Evolutionary conservation across 495 filamentous ascomycete genomes (phyloP), one percentile per base, ranked within the genome.

Genomic region (Penicillium crystallinum): DNA sequence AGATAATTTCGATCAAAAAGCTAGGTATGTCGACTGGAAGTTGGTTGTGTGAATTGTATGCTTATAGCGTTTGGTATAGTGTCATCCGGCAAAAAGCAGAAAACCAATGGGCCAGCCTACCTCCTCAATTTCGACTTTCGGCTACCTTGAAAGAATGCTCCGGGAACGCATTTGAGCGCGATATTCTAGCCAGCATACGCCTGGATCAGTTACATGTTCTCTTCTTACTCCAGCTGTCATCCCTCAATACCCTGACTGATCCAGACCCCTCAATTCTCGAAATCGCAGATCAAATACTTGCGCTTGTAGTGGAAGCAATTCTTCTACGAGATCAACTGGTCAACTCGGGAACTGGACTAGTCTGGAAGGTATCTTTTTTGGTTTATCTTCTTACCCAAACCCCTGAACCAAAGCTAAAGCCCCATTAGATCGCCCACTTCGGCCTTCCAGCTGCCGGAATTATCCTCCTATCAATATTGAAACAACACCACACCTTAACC

Each of bases 381-480:
- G n/a, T 17, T 11, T 30, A 17, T 12, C 21, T 10, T 2, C 12
- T 22, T 19, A 30, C 6, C 11, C 2, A 2, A 25, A 23, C 12
- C 17, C 4, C 18, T 10, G 1, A 19, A 7, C 22, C 34, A n/a
- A 8, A 1, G 15, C 36, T 35, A 23, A 46, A 10, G 37, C 1
- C 3, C 7, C n/a, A 10, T 3, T 35, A 53, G 34, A 62, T 74
- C 21, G 67, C 64, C 6, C 62, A 74, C 46, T 73, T 68, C 33
- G 71, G 71, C 8, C 66, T 74, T 11, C 68, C 71, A 6, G 70
- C 71, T 0, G 69, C 71, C 1, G 71, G 71, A 10, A 71, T 74
- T 2, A 57, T 73, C 11, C 67, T 66, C 27, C 65, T 74, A 4
- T 59, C 70, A 14, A 49, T 74, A 21, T 57, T 73, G 14, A 63